Evolutionary conservation across 371 early-diverging fungal genomes (phyloP).

Genomic region (Dichotomocladium elegans): DNA sequence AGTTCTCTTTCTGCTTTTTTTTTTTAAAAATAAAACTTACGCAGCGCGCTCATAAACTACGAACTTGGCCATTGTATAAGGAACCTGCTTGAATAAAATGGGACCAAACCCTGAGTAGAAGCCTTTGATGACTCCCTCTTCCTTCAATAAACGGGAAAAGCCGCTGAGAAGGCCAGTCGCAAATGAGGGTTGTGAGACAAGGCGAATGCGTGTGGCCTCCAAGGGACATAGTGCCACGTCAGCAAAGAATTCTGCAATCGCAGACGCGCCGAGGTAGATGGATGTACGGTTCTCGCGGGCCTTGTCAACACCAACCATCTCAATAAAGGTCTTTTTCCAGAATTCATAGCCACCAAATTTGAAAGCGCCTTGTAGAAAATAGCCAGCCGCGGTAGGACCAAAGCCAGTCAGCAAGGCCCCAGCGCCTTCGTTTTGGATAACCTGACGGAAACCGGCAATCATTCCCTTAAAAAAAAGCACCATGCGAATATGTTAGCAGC

Average conservation of each 20-base stretch:
- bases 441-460: slow-evolving; percentile 59
- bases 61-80: slow-evolving; percentile 97
- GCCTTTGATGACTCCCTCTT: slow-evolving; percentile 58
- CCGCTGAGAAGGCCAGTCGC: slow-evolving; percentile 55
- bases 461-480: slow-evolving; percentile 30
- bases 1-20: too few relatives aligned
- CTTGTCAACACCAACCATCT: slow-evolving; percentile 67
- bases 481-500: neutral
- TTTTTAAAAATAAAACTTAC: slow-evolving; percentile 44
- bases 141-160: slow-evolving; percentile 57
- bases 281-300: slow-evolving; percentile 72
- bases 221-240: slow-evolving; percentile 80
- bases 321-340: slow-evolving; percentile 72
- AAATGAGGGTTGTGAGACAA: slow-evolving; percentile 56
- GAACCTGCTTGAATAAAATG: slow-evolving; percentile 83
- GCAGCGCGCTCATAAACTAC: slow-evolving; percentile 82
- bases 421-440: slow-evolving; percentile 60
- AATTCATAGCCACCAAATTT: slow-evolving; percentile 89
- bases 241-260: slow-evolving; percentile 86
- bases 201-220: slow-evolving; percentile 63
- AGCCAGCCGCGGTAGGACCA: slow-evolving; percentile 82
- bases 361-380: slow-evolving; percentile 83
- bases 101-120: slow-evolving; percentile 77
- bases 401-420: slow-evolving; percentile 75
- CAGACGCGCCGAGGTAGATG: slow-evolving; percentile 77